These are phyloP conservation scores for Roridomyces roridus DNA, from an alignment of 768 basidiomycete genomes.

Conservation along the genomic window DNA sequence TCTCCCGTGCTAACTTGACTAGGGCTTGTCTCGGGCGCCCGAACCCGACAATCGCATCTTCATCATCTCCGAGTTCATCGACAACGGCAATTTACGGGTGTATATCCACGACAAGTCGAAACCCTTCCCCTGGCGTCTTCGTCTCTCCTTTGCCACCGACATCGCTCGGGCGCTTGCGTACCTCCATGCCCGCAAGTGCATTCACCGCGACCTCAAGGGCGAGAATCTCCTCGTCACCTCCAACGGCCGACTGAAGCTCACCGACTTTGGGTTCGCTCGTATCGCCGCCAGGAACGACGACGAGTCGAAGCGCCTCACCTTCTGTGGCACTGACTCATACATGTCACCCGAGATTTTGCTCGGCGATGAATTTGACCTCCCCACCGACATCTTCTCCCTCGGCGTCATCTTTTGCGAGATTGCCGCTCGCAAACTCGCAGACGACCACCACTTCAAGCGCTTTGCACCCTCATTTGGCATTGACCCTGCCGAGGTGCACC, in stretches of 20 bases:
- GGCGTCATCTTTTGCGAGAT: constrained; percentile 96
- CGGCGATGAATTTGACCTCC: constrained; percentile 90
- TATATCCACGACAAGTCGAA: constrained; percentile 88
- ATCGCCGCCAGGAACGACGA: constrained; percentile 93
- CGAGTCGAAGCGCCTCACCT: constrained; percentile 84
- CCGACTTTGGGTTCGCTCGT: constrained; percentile 98
- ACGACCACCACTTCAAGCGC: constrained; percentile 80
- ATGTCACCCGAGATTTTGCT: constrained; percentile 97
- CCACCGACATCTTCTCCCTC: constrained; percentile 94
- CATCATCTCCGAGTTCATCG: constrained; percentile 95
- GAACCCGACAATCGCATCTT: constrained; percentile 84
- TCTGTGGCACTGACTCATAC: constrained; percentile 91
- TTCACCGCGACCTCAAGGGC: constrained; percentile 92
- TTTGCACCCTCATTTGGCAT: constrained; percentile 80
- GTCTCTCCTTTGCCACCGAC: constrained; percentile 94
- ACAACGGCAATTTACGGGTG: constrained; percentile 87
- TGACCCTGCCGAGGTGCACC: constrained; percentile 74
- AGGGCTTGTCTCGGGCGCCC: constrained; percentile 86
- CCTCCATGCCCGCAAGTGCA: constrained; percentile 91
- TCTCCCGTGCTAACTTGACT: constrained; percentile 83
- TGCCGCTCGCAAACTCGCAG: constrained; percentile 81
- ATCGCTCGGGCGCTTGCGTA: constrained; percentile 96
- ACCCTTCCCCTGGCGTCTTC: constrained; percentile 91
- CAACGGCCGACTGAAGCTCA: constrained; percentile 95
- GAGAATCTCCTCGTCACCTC: constrained; percentile 96